Evolutionary conservation across 306 rosid species (phyloP).

Genomic region (Mimosa pudica): DNA sequence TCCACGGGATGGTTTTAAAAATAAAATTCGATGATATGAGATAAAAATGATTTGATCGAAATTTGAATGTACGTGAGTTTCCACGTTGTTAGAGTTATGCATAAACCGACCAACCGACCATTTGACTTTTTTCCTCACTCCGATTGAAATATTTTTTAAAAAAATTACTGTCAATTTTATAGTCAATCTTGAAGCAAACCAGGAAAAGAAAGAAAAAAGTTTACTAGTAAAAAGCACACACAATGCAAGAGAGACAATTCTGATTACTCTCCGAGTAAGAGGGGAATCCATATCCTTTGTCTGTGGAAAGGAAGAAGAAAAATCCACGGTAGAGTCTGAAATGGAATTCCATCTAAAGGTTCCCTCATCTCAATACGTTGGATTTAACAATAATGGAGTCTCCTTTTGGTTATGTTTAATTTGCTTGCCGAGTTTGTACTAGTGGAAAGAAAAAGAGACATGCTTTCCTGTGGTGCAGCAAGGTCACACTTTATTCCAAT

Average conservation of each 20-base stretch:
- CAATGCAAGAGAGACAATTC: neutral
- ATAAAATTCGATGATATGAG: too few relatives aligned
- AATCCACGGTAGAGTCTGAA: conserved; percentile 21
- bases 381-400: neutral
- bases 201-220: too few relatives aligned
- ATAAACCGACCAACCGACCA: too few relatives aligned
- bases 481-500: neutral
- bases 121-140: too few relatives aligned
- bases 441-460: neutral
- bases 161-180: too few relatives aligned
- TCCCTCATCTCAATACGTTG: conserved; percentile 7
- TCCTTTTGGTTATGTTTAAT: neutral
- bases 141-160: too few relatives aligned
- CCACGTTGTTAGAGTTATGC: too few relatives aligned
- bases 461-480: neutral
- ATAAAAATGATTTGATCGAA: too few relatives aligned
- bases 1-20: too few relatives aligned
- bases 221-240: neutral
- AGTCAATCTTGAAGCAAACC: too few relatives aligned
- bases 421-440: neutral
- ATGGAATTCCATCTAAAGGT: conserved; percentile 39
- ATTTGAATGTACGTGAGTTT: too few relatives aligned
- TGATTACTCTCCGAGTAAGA: neutral
- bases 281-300: conserved; percentile 1
- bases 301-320: conserved; percentile 2